A percentile compares a stretch with the other conserved stretches of the same genome.
Conservation (phyloP, 1,284 basidiomycete species). For the Rhizopogon hawkerae region DNA sequence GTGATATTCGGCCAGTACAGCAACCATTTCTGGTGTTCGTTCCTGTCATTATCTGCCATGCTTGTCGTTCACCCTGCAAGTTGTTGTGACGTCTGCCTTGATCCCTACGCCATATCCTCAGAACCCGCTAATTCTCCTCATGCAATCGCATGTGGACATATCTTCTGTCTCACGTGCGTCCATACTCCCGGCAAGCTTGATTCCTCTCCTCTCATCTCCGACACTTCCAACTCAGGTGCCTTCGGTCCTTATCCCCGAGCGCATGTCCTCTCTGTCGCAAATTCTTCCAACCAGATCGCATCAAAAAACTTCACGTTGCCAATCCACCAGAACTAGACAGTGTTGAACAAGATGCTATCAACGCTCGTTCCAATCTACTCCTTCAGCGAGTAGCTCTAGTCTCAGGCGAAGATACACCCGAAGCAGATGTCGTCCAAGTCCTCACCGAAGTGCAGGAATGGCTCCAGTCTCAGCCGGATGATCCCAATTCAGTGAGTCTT, state of each 20-base stretch:
- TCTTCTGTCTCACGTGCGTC: slow-evolving; percentile 56
- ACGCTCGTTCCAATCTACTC: slow-evolving; percentile 29
- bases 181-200: slow-evolving; percentile 2
- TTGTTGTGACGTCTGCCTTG: slow-evolving; percentile 62
- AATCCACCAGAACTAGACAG: slow-evolving; percentile 32
- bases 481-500: slow-evolving; percentile 26
- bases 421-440: slow-evolving; percentile 36
- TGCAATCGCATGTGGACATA: slow-evolving; percentile 60
- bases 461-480: slow-evolving; percentile 26
- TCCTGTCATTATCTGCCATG: slow-evolving; percentile 20
- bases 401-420: slow-evolving; percentile 35
- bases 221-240: slow-evolving; percentile 33
- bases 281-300: slow-evolving; percentile 40
- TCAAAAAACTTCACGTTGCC: slow-evolving; percentile 55
- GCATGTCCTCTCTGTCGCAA: slow-evolving; percentile 61
- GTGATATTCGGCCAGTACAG: too few relatives aligned
- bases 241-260: slow-evolving; percentile 39
- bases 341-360: slow-evolving; percentile 18
- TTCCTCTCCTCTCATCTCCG: slow-evolving; percentile 10
- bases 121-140: slow-evolving; percentile 43
- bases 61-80: slow-evolving; percentile 57
- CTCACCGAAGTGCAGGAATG: slow-evolving; percentile 40
- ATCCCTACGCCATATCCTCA: slow-evolving; percentile 41
- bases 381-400: slow-evolving; percentile 40
- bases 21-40: too few relatives aligned